Base-by-base conservation (phyloP, 208 protist species). In the Sergeia podlipaevii region DNA sequence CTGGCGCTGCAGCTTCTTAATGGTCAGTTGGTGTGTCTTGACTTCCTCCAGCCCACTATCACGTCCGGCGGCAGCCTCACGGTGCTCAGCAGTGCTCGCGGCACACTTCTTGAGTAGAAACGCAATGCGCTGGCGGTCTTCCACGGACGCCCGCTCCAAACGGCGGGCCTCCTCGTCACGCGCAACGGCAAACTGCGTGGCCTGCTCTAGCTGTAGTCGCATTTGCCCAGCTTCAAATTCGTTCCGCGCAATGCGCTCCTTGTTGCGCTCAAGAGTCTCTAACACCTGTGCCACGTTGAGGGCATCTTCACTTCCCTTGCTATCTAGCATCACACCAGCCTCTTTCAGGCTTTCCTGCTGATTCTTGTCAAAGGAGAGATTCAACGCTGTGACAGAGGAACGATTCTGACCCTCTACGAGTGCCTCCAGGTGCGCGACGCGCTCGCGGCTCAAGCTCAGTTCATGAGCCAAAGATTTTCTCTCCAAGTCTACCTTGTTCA, bases 81-180 rank as follows among this genome's bases (percentile, higher is more conserved):
- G 71, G 28, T 74, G 42, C 7, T 95, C 83, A 3, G 65, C 69
- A 6, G 78, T 81, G 21, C 78, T 45, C 0, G 63, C 54, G 21
- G 80, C 80, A 49, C 75, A 83, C 58, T 89, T 88, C 61, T 90
- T 83, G 13, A 90, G 36, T 6, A 95, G 53, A 42, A 89, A 91
- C 5, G 67, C 65, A 24, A 91, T 74, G 29, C 87, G 87, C 63
- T 91, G 74, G 58, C 91, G 87, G 51, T 91, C 82, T 27, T 91
- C 82, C 15, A 72, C 65, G 38, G 68, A 50, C 26, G 68, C 50
- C 21, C 73, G 73, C 41, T 75, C 62, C 32, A 77, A 45, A 17
- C 73, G 54, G 17, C 65, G 58, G 0, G 60, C 48, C 43, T 90
- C 79, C 43, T 72, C 41, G 43, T 86, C 72, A 36, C 67, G 65